Evolutionary conservation across 176 grass and related monocot species (phyloP), one percentile per base, ranked within the genome.

Genomic region (Rhynchospora pubera): DNA sequence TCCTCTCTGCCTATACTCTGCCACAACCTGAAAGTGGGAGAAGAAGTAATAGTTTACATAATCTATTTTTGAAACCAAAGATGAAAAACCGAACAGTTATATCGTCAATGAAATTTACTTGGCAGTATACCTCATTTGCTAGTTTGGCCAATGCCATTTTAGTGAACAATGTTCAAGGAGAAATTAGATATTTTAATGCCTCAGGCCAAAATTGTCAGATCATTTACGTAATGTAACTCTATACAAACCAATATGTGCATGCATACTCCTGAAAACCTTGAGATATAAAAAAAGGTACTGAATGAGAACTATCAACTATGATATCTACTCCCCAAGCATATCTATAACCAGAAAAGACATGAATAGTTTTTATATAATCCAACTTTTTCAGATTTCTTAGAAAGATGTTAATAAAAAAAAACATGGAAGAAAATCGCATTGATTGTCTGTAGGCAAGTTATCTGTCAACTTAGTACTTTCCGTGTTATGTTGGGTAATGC

Each of bases 1-100:
- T 69, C 92, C 90, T 93, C 92, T 89, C 13, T 84, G 84, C 52
- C 34, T 90, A 62, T 92, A 97, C 82, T 97, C 92, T 11, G 81
- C 85, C 84, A 97, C 89, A 56, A 94, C 95, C 95, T 97, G 85
- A 32, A 12, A 84, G 21, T 63, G 21, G 42, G 62, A 81, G 78
- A n/a, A n/a, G n/a, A 65, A 86, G 6, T 71, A 88, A 63, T 91
- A 55, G 55, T 19, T 68, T 52, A 80, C 48, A 53, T 30, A 23
- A 55, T 76, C 24, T 5, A 22, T 39, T 39, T 39, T 39, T 39
- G 4, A 39, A 39, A 66, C 7, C 63, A 39, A 66, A 30, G 23
- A 39, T 39, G 12, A 66, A 39, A 14, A 66, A 39, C 34, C 26
- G 62, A 66, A 66, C 26, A 1, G 26, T 28, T 28, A 15, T 72